phyloP scores from a whole-genome alignment of 495 filamentous ascomycete species.

The Bombardia bombarda region DNA sequence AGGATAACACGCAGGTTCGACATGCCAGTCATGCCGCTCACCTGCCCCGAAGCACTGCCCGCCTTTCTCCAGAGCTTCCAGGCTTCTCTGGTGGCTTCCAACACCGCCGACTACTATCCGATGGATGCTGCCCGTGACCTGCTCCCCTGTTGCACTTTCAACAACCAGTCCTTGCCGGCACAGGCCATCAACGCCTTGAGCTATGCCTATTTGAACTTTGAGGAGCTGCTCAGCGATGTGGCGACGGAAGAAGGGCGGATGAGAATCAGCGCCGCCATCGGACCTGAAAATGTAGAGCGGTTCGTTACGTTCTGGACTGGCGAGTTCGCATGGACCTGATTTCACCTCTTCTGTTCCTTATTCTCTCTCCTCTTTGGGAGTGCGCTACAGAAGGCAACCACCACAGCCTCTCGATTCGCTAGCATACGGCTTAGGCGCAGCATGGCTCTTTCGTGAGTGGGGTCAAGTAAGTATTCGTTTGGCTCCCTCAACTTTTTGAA shows the following conservation, averaged over 20 bases:
- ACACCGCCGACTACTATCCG: neutral
- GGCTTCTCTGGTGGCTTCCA: constrained; percentile 11
- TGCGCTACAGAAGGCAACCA: no score
- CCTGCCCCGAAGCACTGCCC: constrained; percentile 17
- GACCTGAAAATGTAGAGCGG: constrained; percentile 15
- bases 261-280: constrained; percentile 23
- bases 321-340: no score
- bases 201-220: constrained; percentile 39
- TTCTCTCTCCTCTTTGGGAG: no score
- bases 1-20: constrained; percentile 18
- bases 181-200: constrained; percentile 42
- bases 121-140: constrained; percentile 23
- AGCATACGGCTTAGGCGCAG: no score
- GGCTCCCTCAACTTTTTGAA: no score
- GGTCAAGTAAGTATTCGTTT: no score
- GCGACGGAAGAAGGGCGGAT: constrained; percentile 25
- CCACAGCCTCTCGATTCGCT: no score
- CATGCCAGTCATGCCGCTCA: constrained; percentile 29
- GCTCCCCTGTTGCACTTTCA: constrained; percentile 36
- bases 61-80: constrained; percentile 22
- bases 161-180: constrained; percentile 25
- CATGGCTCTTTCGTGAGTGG: no score
- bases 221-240: constrained; percentile 34
- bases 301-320: constrained; percentile 43
- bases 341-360: no score